Conservation (phyloP, 805 yeast genomes). For the Geotrichum ghanense region DNA sequence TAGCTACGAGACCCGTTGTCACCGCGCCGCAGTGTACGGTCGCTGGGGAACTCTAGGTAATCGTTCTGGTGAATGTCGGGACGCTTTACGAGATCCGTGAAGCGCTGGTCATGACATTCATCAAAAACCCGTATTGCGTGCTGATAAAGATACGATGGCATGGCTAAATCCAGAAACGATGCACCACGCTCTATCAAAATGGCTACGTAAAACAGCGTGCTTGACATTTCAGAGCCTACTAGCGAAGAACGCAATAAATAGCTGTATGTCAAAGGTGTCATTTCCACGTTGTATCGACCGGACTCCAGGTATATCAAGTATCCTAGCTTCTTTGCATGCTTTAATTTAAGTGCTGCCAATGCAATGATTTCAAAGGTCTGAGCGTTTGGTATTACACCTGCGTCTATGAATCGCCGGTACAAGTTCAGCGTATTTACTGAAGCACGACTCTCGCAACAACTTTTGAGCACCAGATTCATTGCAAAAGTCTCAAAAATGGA, state of each 20-base stretch:
- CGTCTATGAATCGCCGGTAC: not conserved
- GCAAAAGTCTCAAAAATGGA: not conserved
- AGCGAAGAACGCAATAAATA: not conserved
- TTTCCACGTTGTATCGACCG: not conserved
- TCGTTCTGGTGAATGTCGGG: not conserved
- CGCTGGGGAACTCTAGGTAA: not conserved
- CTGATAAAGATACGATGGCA: not conserved
- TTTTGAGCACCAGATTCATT: not conserved
- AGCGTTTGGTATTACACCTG: slow-evolving; percentile 8
- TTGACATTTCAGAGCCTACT: not conserved
- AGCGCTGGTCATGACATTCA: not conserved
- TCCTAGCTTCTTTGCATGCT: slow-evolving; percentile 21
- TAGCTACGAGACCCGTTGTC: no score
- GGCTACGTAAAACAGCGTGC: not conserved
- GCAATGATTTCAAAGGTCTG: slow-evolving; percentile 12
- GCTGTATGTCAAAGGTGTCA: not conserved
- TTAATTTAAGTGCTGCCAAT: slow-evolving; percentile 16
- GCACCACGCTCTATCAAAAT: no score
- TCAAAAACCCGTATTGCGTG: not conserved
- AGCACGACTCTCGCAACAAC: not conserved
- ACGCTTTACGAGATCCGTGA: not conserved
- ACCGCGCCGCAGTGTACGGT: not conserved
- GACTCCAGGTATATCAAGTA: slow-evolving; percentile 18
- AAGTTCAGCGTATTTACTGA: not conserved
- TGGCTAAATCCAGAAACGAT: no score